Conservation (phyloP, 1,284 basidiomycete species). For the Trametes hirsuta region DNA sequence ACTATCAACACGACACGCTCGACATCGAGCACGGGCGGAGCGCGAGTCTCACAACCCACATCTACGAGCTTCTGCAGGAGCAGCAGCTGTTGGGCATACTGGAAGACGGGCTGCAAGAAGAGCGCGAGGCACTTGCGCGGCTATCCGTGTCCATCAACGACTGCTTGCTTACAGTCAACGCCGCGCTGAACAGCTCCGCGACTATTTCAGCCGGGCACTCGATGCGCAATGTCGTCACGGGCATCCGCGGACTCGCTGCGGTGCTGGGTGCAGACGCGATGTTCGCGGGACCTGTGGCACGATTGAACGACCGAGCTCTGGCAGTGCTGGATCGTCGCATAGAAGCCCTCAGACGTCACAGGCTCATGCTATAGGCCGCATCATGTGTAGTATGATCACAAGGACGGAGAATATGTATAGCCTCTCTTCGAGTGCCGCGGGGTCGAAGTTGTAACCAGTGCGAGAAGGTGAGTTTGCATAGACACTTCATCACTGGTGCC, state of each 20-base stretch:
- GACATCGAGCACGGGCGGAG: not conserved
- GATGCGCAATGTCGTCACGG: slow-evolving; percentile 12
- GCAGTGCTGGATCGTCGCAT: slow-evolving; percentile 1
- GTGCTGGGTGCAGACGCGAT: slow-evolving; percentile 5
- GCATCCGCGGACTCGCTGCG: slow-evolving; percentile 5
- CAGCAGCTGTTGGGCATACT: not conserved
- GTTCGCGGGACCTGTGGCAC: slow-evolving; percentile 14
- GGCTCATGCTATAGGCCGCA: not conserved
- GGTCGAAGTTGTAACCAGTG: too few relatives aligned
- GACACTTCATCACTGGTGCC: too few relatives aligned
- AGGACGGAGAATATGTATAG: too few relatives aligned
- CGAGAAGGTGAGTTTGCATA: too few relatives aligned
- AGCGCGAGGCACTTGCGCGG: slow-evolving; percentile 2
- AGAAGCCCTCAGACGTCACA: not conserved
- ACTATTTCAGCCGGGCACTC: slow-evolving; percentile 2
- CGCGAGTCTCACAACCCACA: not conserved
- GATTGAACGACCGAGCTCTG: slow-evolving; percentile 6
- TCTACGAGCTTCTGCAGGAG: not conserved
- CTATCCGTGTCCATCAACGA: slow-evolving; percentile 15
- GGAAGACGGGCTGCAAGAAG: not conserved
- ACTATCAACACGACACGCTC: not conserved
- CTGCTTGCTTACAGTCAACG: slow-evolving; percentile 7
- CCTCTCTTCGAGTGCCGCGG: too few relatives aligned
- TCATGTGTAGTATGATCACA: too few relatives aligned
- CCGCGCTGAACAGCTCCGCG: slow-evolving; percentile 14